Base-by-base conservation (phyloP, 345 rosid genomes). In the Hypericum androsaemum region DNA sequence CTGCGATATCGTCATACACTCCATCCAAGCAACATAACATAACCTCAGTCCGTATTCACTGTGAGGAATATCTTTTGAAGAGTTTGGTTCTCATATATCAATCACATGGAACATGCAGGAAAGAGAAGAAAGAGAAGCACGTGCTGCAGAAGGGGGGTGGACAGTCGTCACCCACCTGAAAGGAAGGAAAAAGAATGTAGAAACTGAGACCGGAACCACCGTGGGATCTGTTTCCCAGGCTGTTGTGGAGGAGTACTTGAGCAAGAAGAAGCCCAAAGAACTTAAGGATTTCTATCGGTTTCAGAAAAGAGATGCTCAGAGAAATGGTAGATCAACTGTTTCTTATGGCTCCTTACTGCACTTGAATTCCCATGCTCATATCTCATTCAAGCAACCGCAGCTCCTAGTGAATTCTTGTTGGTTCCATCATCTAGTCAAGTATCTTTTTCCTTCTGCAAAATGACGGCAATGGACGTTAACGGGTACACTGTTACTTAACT, bases 101-200 rank as follows among this genome's bases (percentile, higher is more conserved):
- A 46, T 13, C 32, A 4, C 32, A 22, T 22, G 1, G 32, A 22
- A 22, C 39, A 43, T 60, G 51, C 78, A 92, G 97, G 94, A 80
- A 80, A 78, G 70, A 58, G 74, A 77, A 71, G 86, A 76, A 38
- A 78, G 71, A 66, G 97, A 85, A 80, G 90, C 87, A 60, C 84
- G 60, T 56, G 86, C 79, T 52, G 84, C 88, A 37, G 97, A 86
- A 65, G 99, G 88, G 47, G 99, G 97, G 37, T 92, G 97, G 99
- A 88, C 94, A 37, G 97, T 88, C 59, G 99, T 88, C 5, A 75
- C 65, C 16, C 99, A 88, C 68, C 94, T 83, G 52, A 92, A 83
- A 74, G 97, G 99, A 67, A 85, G 97, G 80, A 92, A 92, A 62
- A 92, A 85, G 61, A 81, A 87, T 5, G 77, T 83, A 48, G 99